A percentile compares a stretch with the other conserved stretches of the same genome.
These are phyloP conservation scores for Oryza coarctata DNA, from an alignment of 176 grass and related monocot genomes.

Conservation along the genomic window DNA sequence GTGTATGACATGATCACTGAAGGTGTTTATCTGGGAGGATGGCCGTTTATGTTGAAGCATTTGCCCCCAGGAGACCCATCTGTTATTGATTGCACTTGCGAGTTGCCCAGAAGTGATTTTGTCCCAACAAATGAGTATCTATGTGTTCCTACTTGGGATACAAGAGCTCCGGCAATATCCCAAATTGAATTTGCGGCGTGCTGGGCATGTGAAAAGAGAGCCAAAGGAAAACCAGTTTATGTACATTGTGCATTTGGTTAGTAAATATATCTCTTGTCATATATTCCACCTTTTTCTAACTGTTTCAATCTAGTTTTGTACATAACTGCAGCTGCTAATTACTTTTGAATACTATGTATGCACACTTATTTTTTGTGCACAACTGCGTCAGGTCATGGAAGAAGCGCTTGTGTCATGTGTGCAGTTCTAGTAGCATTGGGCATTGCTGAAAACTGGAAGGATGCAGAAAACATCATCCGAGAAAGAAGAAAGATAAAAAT, in stretches of 20 bases:
- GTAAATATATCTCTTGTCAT: conserved; percentile 9
- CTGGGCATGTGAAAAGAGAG: conserved; percentile 75
- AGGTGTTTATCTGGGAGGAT: conserved; percentile 69
- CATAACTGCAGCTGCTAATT: neutral
- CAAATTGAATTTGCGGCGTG: conserved; percentile 75
- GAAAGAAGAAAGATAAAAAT: conserved; percentile 73
- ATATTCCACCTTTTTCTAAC: neutral
- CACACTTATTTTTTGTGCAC: neutral
- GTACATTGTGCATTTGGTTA: conserved; percentile 92
- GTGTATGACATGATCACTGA: conserved; percentile 58
- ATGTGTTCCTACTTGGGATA: conserved; percentile 80
- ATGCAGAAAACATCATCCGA: conserved; percentile 72
- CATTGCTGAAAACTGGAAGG: conserved; percentile 71
- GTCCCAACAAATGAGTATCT: conserved; percentile 65
- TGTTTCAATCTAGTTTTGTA: neutral
- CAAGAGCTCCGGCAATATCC: conserved; percentile 51
- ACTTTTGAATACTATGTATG: neutral
- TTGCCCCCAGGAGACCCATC: conserved; percentile 69
- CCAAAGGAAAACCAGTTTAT: conserved; percentile 63
- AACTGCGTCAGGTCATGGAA: conserved; percentile 69
- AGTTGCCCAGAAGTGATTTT: conserved; percentile 59
- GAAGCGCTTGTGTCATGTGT: conserved; percentile 82
- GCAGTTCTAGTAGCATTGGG: conserved; percentile 65
- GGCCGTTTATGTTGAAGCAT: conserved; percentile 56
- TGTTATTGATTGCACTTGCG: conserved; percentile 89